Percentiles rank a stretch among this genome's conserved stretches.
These are phyloP conservation scores for Zygosaccharomyces bisporus DNA, from an alignment of 805 yeast species.

Conservation along the genomic window DNA sequence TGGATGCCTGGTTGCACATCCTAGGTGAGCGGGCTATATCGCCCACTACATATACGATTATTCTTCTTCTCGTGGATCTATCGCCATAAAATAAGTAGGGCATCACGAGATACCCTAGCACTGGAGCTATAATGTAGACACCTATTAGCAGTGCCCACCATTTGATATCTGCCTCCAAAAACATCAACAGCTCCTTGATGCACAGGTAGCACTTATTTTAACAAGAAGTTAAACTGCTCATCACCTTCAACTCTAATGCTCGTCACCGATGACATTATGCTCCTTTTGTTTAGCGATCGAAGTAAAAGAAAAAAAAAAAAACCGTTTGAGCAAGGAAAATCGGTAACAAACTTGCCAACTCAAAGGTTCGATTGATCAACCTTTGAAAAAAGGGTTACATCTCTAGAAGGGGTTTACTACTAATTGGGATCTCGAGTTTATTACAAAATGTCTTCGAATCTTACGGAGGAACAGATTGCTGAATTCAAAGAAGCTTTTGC, in stretches of 20 bases:
- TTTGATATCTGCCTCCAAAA: conserved; percentile 8
- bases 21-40: conserved; percentile 95
- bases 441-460: conserved; percentile 40
- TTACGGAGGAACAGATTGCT: conserved; percentile 93
- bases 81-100: conserved; percentile 38
- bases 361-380: not conserved
- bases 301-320: not conserved
- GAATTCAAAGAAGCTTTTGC: conserved; percentile 98
- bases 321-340: not conserved
- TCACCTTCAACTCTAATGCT: not conserved
- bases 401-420: not conserved
- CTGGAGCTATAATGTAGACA: conserved; percentile 43
- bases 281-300: not conserved
- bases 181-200: conserved; percentile 4
- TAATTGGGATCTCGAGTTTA: not conserved
- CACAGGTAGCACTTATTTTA: not conserved
- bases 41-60: conserved; percentile 80
- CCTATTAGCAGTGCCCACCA: conserved; percentile 36
- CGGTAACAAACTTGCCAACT: not conserved
- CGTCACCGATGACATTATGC: not conserved
- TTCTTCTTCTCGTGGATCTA: conserved; percentile 45
- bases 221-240: not conserved
- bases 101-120: conserved; percentile 32
- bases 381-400: not conserved
- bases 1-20: conserved; percentile 83